phyloP scores from a whole-genome alignment of 352 stramenopile species.

The Aphanomyces cochlioides region DNA sequence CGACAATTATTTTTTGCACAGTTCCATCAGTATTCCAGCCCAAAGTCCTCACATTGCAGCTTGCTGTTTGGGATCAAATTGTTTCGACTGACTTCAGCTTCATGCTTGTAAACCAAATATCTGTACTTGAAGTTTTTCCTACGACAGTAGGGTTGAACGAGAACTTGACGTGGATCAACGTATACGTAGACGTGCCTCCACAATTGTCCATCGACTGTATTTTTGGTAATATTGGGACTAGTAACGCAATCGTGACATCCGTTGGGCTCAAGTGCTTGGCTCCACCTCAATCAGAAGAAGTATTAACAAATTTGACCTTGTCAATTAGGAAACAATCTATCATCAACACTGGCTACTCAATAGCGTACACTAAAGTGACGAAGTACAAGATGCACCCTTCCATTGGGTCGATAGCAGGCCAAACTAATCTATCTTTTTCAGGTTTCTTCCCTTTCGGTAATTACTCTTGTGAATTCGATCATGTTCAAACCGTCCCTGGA shows the following conservation, averaged over 20 bases:
- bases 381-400: not conserved
- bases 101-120: not conserved
- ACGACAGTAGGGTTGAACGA: not conserved
- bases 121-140: constrained; percentile 2
- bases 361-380: not conserved
- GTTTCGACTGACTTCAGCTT: not conserved
- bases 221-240: not conserved
- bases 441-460: constrained; percentile 3
- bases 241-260: not conserved
- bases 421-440: constrained; percentile 14
- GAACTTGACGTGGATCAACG: not conserved
- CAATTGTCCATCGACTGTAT: not conserved
- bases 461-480: constrained; percentile 6
- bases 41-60: not conserved
- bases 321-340: not conserved
- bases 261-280: constrained; percentile 1
- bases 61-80: not conserved
- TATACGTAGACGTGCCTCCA: not conserved
- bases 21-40: not conserved
- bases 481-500: not conserved
- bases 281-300: not conserved
- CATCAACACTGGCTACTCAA: not conserved
- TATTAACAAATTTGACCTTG: not conserved
- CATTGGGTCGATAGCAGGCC: not conserved
- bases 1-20: not conserved